Base-by-base conservation (phyloP, 768 basidiomycete genomes). In the Phlebiopsis gigantea region DNA sequence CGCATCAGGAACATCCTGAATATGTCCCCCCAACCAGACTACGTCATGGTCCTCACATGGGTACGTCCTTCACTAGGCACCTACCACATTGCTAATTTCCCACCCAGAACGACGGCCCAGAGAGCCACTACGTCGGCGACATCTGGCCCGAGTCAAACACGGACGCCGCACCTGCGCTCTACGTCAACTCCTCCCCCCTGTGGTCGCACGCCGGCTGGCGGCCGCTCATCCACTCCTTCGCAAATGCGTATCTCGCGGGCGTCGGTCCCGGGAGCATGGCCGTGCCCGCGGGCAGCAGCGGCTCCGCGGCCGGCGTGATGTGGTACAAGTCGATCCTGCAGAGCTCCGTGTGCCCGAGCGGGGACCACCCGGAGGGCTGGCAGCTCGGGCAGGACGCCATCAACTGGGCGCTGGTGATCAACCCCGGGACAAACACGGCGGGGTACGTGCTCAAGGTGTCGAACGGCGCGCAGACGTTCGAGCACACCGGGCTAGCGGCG, bases 181-280 rank as follows among this genome's bases (percentile, higher is more conserved):
- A 44, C 44, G 44, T 45, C 44, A 25, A 45, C 24, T 45, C 44
- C n/a, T 45, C 44, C 24, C 15, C 47, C 26, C 22, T 28, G n/a
- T 49, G 47, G 47, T 49, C 47, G 19, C 47, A 49, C 47, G 47
- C 47, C n/a, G 47, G 22, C n/a, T 49, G 47, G 47, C 47, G 25
- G 15, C 26, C 30, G 9, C 47, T 49, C 26, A 49, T 49, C 17
- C 26, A 49, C 25, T 12, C 8, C 31, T 12, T 12, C 15, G 8
- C 2, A 12, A 49, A 10, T 15, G n/a, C 47, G n/a, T 26, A 21
- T 14, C 9, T 6, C 24, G 30, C 47, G 17, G 15, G 30, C 12
- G 44, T 19, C n/a, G 14, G 43, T 17, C 4, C 7, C 9, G 17
- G 10, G 9, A 19, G 12, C 9, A 26, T 21, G 21, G 21, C 21